These are phyloP conservation scores for Geotrichum phurueaensis DNA, from an alignment of 1,139 yeast genomes.

Conservation along the genomic window DNA sequence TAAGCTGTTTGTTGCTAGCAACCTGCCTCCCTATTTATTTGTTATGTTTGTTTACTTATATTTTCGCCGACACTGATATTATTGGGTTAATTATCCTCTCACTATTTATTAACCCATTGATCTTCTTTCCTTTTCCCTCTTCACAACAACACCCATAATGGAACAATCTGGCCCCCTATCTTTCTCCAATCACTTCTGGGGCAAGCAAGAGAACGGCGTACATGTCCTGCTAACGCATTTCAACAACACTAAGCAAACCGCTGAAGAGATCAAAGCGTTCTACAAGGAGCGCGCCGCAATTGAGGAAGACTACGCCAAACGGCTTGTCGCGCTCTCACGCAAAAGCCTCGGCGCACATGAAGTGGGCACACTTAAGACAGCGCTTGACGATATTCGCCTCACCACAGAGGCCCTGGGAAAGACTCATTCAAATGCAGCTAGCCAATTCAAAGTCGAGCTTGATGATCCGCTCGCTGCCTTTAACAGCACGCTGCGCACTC, in stretches of 20 bases:
- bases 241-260: conserved; percentile 45
- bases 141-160: not conserved
- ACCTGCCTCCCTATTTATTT: not conserved
- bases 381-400: conserved; percentile 52
- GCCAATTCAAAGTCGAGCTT: conserved; percentile 41
- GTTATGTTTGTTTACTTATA: not conserved
- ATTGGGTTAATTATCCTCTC: too few relatives aligned
- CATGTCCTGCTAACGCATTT: conserved; percentile 44
- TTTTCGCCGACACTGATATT: not conserved
- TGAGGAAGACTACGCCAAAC: conserved; percentile 67
- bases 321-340: conserved; percentile 40
- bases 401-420: conserved; percentile 51
- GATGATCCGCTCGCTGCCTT: conserved; percentile 43
- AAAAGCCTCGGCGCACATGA: conserved; percentile 54
- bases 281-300: conserved; percentile 47
- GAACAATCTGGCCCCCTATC: conserved; percentile 23
- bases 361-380: conserved; percentile 50
- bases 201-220: conserved; percentile 48
- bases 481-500: conserved; percentile 40
- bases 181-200: conserved; percentile 51
- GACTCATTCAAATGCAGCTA: conserved; percentile 45
- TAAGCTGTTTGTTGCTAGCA: not conserved
- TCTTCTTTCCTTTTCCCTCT: not conserved
- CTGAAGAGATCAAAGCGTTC: conserved; percentile 41
- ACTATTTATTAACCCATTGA: not conserved